Evolutionary conservation across 345 rosid genomes (phyloP), one percentile per base, ranked within the genome.

Genomic region (Eucalyptus guilfoylei): DNA sequence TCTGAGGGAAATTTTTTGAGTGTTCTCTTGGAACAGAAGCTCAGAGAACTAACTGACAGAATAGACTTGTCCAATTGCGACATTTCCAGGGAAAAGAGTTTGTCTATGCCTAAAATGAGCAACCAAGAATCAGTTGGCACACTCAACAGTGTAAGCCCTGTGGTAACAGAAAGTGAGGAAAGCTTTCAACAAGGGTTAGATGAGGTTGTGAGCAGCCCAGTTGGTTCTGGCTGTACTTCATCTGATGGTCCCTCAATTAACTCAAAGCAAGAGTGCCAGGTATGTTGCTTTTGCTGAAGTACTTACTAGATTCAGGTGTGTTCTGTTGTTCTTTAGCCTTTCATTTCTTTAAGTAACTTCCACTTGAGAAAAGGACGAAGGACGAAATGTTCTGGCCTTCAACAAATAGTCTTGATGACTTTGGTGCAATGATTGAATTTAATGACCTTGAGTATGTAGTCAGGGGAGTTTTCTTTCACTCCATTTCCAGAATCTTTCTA

Each of bases 1-100:
- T 90, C 94, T 88, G 95, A 93, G 42, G 92, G 94, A 47, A 93
- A 93, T 91, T 91, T 95, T 87, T 91, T 94, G 94, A 95, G 94
- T 92, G 89, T 67, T 90, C 92, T 97, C 90, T 89, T 97, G 93
- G 99, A 96, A 52, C 91, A 96, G 89, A 97, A 96, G 92, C 95
- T 96, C 88, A 92, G 88, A 88, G 98, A 96, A 91, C 90, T 96
- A 89, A 89, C 97, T 45, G 90, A 93, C 89, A 94, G 92, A 92
- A 89, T 96, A n/a, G 95, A 96, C 87, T 90, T 94, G 85, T 92
- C 96, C 87, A 88, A 91, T 50, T 92, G 91, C 89, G 91, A 93
- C 90, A 89, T 91, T 89, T 89, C 93, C 91, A 89, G 86, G n/a
- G 88, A 69, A 86, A 94, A 90, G 81, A 90, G 87, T 91, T 89